A percentile compares a stretch with the other conserved stretches of the same genome.
phyloP scores from a whole-genome alignment of 2,329 filamentous ascomycete species.

The Xylaria sp. region DNA sequence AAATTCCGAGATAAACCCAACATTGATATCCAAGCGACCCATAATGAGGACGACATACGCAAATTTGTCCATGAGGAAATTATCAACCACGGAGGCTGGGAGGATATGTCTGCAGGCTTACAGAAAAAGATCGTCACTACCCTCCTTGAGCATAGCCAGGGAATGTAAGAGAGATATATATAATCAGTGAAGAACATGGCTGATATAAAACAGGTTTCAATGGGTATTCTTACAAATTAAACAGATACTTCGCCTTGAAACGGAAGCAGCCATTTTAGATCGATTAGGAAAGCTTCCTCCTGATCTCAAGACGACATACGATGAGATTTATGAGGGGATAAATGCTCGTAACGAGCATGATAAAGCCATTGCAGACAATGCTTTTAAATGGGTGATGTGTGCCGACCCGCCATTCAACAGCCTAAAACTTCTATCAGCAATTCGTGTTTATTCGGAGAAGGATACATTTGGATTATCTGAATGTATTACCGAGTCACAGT shows the following conservation, averaged over 20 bases:
- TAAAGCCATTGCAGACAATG: slow-evolving; percentile 3
- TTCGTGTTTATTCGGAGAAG: neutral
- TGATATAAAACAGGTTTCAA: slow-evolving; percentile 26
- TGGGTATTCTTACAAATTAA: slow-evolving; percentile 26
- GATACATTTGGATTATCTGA: neutral
- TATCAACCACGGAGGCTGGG: slow-evolving; percentile 6
- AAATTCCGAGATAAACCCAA: slow-evolving; percentile 11
- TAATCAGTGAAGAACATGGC: neutral
- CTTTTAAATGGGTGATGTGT: slow-evolving; percentile 16
- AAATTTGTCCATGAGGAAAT: slow-evolving; percentile 12
- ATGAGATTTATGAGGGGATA: slow-evolving; percentile 18
- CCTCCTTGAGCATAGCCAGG: neutral
- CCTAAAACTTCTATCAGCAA: slow-evolving; percentile 1
- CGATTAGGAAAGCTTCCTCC: slow-evolving; percentile 22
- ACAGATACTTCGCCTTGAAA: slow-evolving; percentile 8
- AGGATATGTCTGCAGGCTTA: neutral
- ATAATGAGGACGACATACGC: slow-evolving; percentile 25
- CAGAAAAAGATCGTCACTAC: neutral
- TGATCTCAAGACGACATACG: slow-evolving; percentile 11
- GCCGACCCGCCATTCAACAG: neutral
- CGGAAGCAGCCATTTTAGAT: neutral
- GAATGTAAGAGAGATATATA: slow-evolving; percentile 17
- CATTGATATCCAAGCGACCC: slow-evolving; percentile 28
- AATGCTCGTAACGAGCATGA: neutral
- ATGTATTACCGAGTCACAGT: slow-evolving; percentile 1